Conservation (phyloP, 345 rosid genomes). For the Hypericum perforatum region DNA sequence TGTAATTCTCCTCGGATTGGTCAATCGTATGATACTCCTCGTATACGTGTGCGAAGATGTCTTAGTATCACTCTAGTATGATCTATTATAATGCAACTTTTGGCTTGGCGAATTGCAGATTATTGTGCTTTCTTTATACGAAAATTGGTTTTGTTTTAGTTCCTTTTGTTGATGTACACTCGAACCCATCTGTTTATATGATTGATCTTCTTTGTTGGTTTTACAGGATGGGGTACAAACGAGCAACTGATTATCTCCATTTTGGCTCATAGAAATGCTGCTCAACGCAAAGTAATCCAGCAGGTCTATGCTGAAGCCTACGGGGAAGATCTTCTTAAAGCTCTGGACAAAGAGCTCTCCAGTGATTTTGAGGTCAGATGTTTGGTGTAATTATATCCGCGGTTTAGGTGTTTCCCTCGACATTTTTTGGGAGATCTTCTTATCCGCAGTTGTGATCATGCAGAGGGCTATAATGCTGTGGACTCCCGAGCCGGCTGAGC, state of each 20-base stretch:
- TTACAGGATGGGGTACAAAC: constrained; percentile 87
- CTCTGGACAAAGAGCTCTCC: constrained; percentile 63
- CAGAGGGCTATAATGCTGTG: constrained; percentile 58
- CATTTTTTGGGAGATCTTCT: neutral
- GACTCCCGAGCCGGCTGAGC: constrained; percentile 68
- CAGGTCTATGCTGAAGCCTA: constrained; percentile 50
- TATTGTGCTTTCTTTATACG: too few species aligned
- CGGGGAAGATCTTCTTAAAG: constrained; percentile 68
- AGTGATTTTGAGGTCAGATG: constrained; percentile 78
- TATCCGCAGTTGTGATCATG: constrained; percentile 6
- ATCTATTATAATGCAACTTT: too few species aligned
- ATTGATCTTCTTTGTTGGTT: constrained; percentile 2
- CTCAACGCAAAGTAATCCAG: constrained; percentile 54
- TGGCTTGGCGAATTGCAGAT: too few species aligned
- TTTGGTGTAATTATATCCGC: neutral
- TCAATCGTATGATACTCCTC: too few species aligned
- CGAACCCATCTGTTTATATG: neutral
- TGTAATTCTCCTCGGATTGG: too few species aligned
- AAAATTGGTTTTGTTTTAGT: too few species aligned
- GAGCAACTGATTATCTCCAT: constrained; percentile 66
- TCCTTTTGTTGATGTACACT: too few species aligned
- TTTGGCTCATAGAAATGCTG: constrained; percentile 71
- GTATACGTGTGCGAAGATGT: too few species aligned
- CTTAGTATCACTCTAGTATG: too few species aligned
- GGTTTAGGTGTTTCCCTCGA: neutral